Evolutionary conservation across 257 asterid species (phyloP).

Genomic region (Solanum gandarillasii): DNA sequence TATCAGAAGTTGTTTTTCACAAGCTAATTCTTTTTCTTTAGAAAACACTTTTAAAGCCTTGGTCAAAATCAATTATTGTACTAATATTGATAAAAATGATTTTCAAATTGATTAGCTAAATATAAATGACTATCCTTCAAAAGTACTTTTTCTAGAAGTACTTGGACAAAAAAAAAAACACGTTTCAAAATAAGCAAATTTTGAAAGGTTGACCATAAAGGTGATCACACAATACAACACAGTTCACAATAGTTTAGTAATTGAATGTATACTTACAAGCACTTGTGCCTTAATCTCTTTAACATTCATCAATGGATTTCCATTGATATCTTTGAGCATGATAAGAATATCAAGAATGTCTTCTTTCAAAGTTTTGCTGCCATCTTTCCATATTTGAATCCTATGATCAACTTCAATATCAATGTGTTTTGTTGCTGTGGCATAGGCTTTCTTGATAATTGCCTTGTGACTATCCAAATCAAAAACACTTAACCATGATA

Average conservation of each 20-base stretch:
- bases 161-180: no score
- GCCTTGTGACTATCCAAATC: background rate
- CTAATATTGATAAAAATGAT: background rate
- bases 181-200: background rate
- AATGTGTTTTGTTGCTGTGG: background rate
- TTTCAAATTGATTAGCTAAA: background rate
- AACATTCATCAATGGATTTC: background rate
- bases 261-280: background rate
- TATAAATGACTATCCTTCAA: no score
- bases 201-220: no score
- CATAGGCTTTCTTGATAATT: background rate
- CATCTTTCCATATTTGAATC: background rate
- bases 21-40: no score
- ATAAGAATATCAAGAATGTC: constrained; percentile 2
- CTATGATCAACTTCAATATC: background rate
- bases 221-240: background rate
- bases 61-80: background rate
- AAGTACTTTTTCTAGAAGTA: no score
- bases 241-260: no score
- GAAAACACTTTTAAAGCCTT: background rate
- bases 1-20: background rate
- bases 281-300: background rate
- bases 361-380: background rate
- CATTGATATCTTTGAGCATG: background rate
- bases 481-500: background rate